These are phyloP conservation scores for Rhizophagus prolifer DNA, from an alignment of 192 early-diverging fungal species.

Conservation along the genomic window DNA sequence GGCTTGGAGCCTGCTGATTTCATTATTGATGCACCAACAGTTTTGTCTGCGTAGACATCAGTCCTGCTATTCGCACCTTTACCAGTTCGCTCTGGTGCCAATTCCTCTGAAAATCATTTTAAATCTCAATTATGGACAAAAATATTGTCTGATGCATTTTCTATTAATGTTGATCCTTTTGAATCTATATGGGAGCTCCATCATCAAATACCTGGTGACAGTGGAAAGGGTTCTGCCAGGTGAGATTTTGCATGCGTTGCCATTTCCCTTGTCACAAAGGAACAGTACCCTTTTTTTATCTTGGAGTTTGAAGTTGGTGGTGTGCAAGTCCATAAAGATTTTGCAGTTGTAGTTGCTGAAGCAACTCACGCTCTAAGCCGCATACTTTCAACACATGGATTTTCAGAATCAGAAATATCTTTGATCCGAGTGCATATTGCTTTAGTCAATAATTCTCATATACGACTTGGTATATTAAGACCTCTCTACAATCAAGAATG, in stretches of 20 bases:
- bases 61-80: not conserved
- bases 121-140: conserved; percentile 9
- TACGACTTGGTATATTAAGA: conserved; percentile 16
- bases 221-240: conserved; percentile 11
- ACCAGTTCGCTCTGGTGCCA: too few relatives aligned
- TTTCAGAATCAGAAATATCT: conserved; percentile 6
- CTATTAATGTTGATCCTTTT: not conserved
- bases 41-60: conserved; percentile 1
- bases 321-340: conserved; percentile 12
- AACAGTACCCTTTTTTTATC: conserved; percentile 9
- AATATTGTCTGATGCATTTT: conserved; percentile 15
- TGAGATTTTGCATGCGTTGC: conserved; percentile 5
- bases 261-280: not conserved
- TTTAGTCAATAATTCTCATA: conserved; percentile 10
- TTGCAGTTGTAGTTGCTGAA: conserved; percentile 1
- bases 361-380: not conserved
- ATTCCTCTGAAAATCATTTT: conserved; percentile 24
- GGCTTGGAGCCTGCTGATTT: not conserved
- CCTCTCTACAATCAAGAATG: not conserved
- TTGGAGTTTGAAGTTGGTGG: conserved; percentile 21
- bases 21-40: conserved; percentile 13
- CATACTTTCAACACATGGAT: not conserved
- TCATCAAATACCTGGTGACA: conserved; percentile 4
- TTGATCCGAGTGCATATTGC: conserved; percentile 1
- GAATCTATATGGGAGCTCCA: conserved; percentile 15